phyloP scores from a whole-genome alignment of 1,139 yeast genomes.

The Geotrichum reessii region DNA sequence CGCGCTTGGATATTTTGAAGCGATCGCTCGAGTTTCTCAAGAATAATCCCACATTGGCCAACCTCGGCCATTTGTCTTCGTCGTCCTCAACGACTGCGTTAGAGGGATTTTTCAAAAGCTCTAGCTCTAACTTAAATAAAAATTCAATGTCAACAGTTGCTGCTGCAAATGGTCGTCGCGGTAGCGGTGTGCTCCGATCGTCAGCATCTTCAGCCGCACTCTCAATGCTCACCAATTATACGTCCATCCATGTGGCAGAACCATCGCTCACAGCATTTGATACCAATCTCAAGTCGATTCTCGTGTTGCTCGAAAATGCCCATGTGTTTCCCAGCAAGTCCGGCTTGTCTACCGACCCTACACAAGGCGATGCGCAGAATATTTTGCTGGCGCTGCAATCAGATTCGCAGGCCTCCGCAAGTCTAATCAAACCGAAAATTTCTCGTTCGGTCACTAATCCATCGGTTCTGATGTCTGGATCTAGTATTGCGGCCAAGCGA shows the following conservation, averaged over 20 bases:
- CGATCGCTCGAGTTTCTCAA: constrained; percentile 66
- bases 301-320: constrained; percentile 23
- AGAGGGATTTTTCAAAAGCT: constrained; percentile 17
- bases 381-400: constrained; percentile 10
- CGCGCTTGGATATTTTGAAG: constrained; percentile 66
- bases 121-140: neutral
- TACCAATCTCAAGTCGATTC: constrained; percentile 24
- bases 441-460: constrained; percentile 14
- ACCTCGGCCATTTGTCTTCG: constrained; percentile 14
- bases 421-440: constrained; percentile 7
- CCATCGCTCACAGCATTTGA: constrained; percentile 20
- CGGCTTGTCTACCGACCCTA: constrained; percentile 3
- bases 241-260: constrained; percentile 18
- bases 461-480: constrained; percentile 6
- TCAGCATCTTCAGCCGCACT: constrained; percentile 30
- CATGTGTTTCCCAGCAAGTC: constrained; percentile 18
- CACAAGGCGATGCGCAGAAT: constrained; percentile 6
- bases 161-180: neutral
- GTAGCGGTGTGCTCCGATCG: constrained; percentile 21
- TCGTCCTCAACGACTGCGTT: constrained; percentile 19
- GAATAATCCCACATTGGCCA: constrained; percentile 42
- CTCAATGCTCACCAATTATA: constrained; percentile 26
- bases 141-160: neutral
- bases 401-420: neutral
- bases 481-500: constrained; percentile 2